phyloP scores from a whole-genome alignment of 257 asterid species.

The Apocynum venetum region DNA sequence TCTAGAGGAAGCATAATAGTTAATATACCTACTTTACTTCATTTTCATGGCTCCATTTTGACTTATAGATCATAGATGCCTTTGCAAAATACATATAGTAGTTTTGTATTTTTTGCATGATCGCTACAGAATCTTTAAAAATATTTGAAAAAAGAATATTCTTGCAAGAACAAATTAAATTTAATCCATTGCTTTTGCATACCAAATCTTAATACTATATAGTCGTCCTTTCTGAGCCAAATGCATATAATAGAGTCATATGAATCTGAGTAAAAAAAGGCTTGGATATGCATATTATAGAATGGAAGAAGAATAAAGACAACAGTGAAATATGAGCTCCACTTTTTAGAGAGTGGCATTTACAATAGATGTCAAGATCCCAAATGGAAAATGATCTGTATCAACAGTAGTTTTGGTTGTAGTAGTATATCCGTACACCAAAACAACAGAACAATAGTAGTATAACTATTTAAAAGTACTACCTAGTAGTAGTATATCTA shows the following conservation, averaged over 20 bases:
- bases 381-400: neutral
- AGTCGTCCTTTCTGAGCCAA: neutral
- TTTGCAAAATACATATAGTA: no score
- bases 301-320: neutral
- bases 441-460: neutral
- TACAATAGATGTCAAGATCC: constrained; percentile 1
- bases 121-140: no score
- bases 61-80: no score
- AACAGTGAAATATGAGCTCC: neutral
- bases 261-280: neutral
- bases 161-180: neutral
- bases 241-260: neutral
- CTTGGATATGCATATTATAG: neutral
- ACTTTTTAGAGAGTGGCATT: neutral
- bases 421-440: neutral
- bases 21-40: neutral
- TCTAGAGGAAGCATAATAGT: no score
- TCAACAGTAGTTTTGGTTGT: neutral
- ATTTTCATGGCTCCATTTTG: neutral
- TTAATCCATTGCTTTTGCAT: neutral
- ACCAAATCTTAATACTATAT: neutral
- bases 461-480: neutral
- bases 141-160: no score
- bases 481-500: no score
- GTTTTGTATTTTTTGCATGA: no score